A percentile compares a stretch with the other conserved stretches of the same genome.
These are phyloP conservation scores for Lumnitzera racemosa DNA, from an alignment of 345 rosid species.

Conservation along the genomic window DNA sequence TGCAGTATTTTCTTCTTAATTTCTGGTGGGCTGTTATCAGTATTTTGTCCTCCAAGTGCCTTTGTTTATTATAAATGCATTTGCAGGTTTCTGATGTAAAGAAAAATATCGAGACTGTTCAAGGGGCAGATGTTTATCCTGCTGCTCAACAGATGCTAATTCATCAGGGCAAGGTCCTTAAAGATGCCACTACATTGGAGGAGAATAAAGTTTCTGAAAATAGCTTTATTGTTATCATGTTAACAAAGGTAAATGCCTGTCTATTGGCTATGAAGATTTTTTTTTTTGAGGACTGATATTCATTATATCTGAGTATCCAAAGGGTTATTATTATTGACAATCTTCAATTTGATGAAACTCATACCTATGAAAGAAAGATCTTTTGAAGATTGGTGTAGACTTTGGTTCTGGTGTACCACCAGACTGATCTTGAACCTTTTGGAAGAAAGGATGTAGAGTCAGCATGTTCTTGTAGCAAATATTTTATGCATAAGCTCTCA, in stretches of 20 bases:
- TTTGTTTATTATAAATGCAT: slow-evolving; percentile 3
- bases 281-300: neutral
- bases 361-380: too few species aligned
- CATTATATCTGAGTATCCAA: neutral
- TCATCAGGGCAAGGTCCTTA: slow-evolving; percentile 77
- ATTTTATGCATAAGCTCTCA: too few species aligned
- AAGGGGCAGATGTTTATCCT: slow-evolving; percentile 63
- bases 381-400: too few species aligned
- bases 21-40: neutral
- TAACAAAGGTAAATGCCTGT: slow-evolving; percentile 44
- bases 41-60: neutral
- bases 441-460: too few species aligned
- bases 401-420: too few species aligned
- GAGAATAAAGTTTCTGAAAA: slow-evolving; percentile 68
- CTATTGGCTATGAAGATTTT: neutral
- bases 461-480: too few species aligned
- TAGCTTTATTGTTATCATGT: slow-evolving; percentile 77
- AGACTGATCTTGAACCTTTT: too few species aligned
- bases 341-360: too few species aligned
- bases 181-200: slow-evolving; percentile 64
- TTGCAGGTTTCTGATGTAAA: slow-evolving; percentile 69
- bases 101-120: slow-evolving; percentile 56
- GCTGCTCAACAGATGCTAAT: slow-evolving; percentile 77
- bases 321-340: too few species aligned
- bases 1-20: neutral